These are phyloP conservation scores for Brassica napus DNA, from an alignment of 345 rosid species.

Conservation along the genomic window Da-Ae NC_063445.1:1037001-1037500, in stretches of 20 bases:
- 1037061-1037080: constrained; percentile 99
- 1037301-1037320: constrained; percentile 96
- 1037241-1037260: neutral
- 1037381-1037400: constrained; percentile 99
- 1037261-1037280: constrained; percentile 22
- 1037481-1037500: neutral
- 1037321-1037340: constrained; percentile 96
- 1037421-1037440: constrained; percentile 23
- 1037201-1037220: neutral
- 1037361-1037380: constrained; percentile 98
- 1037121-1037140: constrained; percentile 87
- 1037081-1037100: constrained; percentile 94
- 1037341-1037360: constrained; percentile 91
- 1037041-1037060: constrained; percentile 35
- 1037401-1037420: constrained; percentile 71
- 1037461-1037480: constrained; percentile 9
- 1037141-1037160: constrained; percentile 83
- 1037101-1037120: constrained; percentile 98
- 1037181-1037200: constrained; percentile 22
- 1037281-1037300: constrained; percentile 64
- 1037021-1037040: constrained; percentile 24
- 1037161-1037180: constrained; percentile 72
- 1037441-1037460: constrained; percentile 6
- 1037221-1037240: constrained; percentile 14
- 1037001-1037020: constrained; percentile 9